A percentile compares a stretch with the other conserved stretches of the same genome.
Evolutionary conservation across 139 green algal species (phyloP).

Genomic region (Mesotaenium endlicherianum): DNA sequence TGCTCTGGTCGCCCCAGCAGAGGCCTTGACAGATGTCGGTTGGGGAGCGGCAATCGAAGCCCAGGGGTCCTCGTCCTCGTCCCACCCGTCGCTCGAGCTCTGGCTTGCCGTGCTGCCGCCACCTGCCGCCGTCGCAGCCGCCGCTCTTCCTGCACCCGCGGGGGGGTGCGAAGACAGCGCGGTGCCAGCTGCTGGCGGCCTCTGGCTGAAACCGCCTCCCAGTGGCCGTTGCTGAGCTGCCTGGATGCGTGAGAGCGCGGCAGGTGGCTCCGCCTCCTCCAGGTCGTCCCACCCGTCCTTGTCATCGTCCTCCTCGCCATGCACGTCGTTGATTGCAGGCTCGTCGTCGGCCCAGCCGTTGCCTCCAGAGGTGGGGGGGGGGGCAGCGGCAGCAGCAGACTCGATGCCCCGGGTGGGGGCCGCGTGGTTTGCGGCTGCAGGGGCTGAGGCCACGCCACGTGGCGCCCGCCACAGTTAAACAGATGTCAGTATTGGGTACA

Average conservation of each 20-base stretch:
- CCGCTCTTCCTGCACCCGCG: not conserved
- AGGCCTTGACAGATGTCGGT: not conserved
- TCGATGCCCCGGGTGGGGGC: not conserved
- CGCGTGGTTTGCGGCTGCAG: not conserved
- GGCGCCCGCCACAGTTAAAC: not conserved
- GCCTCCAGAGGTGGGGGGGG: not conserved
- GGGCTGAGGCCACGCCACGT: not conserved
- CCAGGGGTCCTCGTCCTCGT: slow-evolving; percentile 25
- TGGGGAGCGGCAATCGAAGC: slow-evolving; percentile 32
- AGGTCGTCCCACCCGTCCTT: slow-evolving; percentile 30
- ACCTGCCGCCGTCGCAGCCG: not conserved
- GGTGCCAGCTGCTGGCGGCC: not conserved
- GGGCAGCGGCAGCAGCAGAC: not conserved
- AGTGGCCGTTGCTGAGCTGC: slow-evolving; percentile 23
- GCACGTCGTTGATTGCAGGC: slow-evolving; percentile 4
- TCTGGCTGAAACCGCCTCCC: not conserved
- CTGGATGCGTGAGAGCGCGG: slow-evolving; percentile 17
- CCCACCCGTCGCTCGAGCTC: not conserved
- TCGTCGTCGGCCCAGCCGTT: slow-evolving; percentile 15
- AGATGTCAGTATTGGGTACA: not conserved
- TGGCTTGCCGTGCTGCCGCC: not conserved
- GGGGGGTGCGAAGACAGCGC: not conserved
- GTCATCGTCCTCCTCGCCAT: slow-evolving; percentile 34
- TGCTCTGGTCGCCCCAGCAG: not conserved
- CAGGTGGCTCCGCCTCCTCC: not conserved